These are phyloP conservation scores for Chlamydomonas reinhardtii DNA, from an alignment of 163 green algal species.

Conservation along the genomic window DNA sequence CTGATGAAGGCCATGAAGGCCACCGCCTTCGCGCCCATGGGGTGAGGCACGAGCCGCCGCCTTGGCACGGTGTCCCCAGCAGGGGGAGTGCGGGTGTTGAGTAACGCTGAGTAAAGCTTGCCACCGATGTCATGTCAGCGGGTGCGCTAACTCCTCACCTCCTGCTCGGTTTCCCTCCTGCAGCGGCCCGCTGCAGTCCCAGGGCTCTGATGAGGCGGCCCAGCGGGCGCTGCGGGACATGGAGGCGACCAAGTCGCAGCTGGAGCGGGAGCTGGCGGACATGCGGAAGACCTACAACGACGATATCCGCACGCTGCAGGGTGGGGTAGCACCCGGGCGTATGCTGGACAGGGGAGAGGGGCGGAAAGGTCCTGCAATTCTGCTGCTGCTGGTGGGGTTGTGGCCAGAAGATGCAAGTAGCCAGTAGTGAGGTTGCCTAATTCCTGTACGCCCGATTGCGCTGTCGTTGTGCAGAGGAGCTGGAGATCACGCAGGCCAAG, in stretches of 20 bases:
- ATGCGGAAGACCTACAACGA: constrained; percentile 20
- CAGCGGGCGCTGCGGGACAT: constrained; percentile 20
- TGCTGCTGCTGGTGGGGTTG: no score
- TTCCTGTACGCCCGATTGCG: no score
- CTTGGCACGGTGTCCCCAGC: no score
- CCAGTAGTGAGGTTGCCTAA: no score
- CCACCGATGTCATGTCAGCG: no score
- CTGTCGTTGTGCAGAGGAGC: constrained; percentile 35
- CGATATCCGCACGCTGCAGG: constrained; percentile 46
- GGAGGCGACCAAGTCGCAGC: neutral
- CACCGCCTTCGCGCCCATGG: constrained; percentile 18
- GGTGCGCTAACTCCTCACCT: no score
- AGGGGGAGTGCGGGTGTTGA: no score
- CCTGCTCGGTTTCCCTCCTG: no score
- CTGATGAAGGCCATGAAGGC: constrained; percentile 66
- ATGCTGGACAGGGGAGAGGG: no score
- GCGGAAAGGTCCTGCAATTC: no score
- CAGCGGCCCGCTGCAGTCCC: neutral
- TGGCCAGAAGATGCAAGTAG: no score
- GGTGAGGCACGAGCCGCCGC: neutral
- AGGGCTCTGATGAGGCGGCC: neutral
- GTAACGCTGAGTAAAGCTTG: no score
- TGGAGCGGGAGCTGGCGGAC: constrained; percentile 49
- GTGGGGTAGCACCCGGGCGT: neutral
- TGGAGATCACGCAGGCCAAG: constrained; percentile 29